A percentile compares a stretch with the other conserved stretches of the same genome.
These are phyloP conservation scores for Cyberlindnera japonica DNA, from an alignment of 805 yeast species.

Conservation along the genomic window DNA sequence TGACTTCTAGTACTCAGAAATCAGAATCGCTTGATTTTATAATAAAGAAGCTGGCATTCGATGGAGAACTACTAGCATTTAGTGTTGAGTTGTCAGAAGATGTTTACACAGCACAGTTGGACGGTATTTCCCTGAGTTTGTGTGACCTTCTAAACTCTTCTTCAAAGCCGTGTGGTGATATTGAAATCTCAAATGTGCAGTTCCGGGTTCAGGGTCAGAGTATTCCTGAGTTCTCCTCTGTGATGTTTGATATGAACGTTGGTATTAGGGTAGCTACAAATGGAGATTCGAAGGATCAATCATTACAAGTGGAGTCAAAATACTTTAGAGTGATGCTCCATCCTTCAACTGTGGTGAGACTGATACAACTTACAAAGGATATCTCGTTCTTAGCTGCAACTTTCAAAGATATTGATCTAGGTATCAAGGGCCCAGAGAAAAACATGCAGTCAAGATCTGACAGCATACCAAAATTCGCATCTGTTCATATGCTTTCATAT, in stretches of 20 bases:
- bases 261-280: slow-evolving; percentile 41
- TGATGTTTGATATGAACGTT: slow-evolving; percentile 44
- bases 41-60: slow-evolving; percentile 8
- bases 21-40: neutral
- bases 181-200: slow-evolving; percentile 26
- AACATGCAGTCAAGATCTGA: neutral
- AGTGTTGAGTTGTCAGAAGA: slow-evolving; percentile 2
- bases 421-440: neutral
- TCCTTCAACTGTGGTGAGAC: slow-evolving; percentile 43
- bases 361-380: slow-evolving; percentile 13
- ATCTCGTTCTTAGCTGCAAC: neutral
- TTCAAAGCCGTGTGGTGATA: slow-evolving; percentile 21
- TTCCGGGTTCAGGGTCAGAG: slow-evolving; percentile 28
- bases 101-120: slow-evolving; percentile 10
- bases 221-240: slow-evolving; percentile 37
- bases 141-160: slow-evolving; percentile 10
- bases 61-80: slow-evolving; percentile 8
- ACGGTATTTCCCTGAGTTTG: slow-evolving; percentile 9
- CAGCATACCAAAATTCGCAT: slow-evolving; percentile 29
- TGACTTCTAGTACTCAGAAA: neutral
- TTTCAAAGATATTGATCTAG: neutral
- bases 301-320: slow-evolving; percentile 55
- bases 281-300: slow-evolving; percentile 32
- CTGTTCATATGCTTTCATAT: slow-evolving; percentile 57
- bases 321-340: slow-evolving; percentile 56